Conservation (phyloP, 2,329 filamentous ascomycete genomes). For the Fusarium brevicatenulatum region DNA sequence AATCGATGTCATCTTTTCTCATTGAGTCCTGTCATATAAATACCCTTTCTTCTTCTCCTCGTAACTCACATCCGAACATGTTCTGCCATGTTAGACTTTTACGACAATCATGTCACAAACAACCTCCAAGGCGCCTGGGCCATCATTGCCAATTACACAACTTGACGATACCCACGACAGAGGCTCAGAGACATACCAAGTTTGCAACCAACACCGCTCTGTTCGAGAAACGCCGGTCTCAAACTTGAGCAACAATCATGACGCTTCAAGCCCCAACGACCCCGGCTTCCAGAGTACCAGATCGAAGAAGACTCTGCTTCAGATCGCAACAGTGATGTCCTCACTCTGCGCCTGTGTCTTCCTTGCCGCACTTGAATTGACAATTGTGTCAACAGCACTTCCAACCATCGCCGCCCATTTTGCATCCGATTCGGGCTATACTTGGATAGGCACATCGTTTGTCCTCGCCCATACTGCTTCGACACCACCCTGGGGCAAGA, state of each 20-base stretch:
- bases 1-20: not conserved
- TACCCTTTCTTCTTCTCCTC: not conserved
- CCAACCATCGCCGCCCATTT: conserved; percentile 70
- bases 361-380: conserved; percentile 61
- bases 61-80: too few relatives aligned
- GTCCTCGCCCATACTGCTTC: conserved; percentile 74
- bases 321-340: conserved; percentile 48
- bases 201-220: too few relatives aligned
- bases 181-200: not conserved
- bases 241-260: not conserved
- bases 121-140: not conserved
- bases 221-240: not conserved
- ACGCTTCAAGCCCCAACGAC: not conserved
- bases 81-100: too few relatives aligned
- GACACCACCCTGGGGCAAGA: conserved; percentile 76
- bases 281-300: not conserved
- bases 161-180: not conserved
- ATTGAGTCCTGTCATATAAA: not conserved
- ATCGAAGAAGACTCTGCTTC: conserved; percentile 22
- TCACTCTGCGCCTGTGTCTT: conserved; percentile 55
- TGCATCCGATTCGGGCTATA: conserved; percentile 72
- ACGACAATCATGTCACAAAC: conserved; percentile 24
- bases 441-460: conserved; percentile 81
- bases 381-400: conserved; percentile 70
- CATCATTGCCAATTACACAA: not conserved